phyloP scores from a whole-genome alignment of 2,329 filamentous ascomycete species.

The Aureobasidium sp. region DNA sequence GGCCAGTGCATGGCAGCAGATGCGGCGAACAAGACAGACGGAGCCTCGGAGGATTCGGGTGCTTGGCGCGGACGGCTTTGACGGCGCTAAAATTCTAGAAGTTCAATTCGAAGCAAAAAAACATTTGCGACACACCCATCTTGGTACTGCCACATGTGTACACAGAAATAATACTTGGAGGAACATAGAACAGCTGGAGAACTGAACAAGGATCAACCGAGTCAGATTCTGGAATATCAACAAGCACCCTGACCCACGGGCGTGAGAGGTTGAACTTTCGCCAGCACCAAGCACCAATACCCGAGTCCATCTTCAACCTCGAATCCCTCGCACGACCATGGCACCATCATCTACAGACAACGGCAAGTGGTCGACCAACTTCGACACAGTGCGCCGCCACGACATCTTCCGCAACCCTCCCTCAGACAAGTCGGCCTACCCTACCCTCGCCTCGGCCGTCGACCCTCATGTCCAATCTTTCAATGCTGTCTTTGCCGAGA shows the following conservation, averaged over 20 bases:
- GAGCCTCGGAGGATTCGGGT: background rate
- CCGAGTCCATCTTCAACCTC: background rate
- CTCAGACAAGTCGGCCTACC: constrained; percentile 78
- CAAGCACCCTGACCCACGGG: background rate
- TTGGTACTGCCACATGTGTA: background rate
- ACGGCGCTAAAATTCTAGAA: constrained; percentile 10
- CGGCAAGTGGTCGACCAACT: constrained; percentile 75
- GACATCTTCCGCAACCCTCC: constrained; percentile 84
- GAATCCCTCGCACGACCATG: constrained; percentile 16
- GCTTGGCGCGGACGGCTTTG: constrained; percentile 7
- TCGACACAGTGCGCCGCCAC: constrained; percentile 77
- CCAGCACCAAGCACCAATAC: background rate
- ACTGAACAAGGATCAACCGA: background rate
- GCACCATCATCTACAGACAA: constrained; percentile 44
- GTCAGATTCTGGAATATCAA: background rate
- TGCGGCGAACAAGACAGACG: background rate
- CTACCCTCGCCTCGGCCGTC: constrained; percentile 74
- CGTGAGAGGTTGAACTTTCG: constrained; percentile 4
- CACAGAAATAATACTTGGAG: background rate
- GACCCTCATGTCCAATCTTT: constrained; percentile 92
- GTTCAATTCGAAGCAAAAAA: constrained; percentile 10
- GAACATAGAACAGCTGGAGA: background rate
- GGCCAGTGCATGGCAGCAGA: background rate
- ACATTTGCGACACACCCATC: constrained; percentile 3
- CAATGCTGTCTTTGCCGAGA: constrained; percentile 73